Base-by-base conservation (phyloP, 176 grass and related monocot species). In the Triticum urartu region DNA sequence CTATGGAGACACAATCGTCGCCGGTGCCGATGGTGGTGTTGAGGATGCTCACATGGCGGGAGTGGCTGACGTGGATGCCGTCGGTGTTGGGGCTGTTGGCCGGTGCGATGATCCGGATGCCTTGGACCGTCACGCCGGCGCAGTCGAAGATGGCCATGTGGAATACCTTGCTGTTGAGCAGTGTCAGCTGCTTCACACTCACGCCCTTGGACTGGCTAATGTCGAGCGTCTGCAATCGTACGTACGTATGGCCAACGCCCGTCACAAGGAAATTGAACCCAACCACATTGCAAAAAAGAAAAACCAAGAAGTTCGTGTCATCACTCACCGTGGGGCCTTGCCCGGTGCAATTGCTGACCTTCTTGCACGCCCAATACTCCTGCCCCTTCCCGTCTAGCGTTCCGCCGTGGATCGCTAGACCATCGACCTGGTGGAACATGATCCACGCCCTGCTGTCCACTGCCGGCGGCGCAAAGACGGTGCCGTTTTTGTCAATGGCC, bases 51-150 rank as follows among this genome's bases (percentile, higher is more conserved):
- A 95, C 81, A 74, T 15, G 15, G 28, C 68, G 86, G 32, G 91
- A 95, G 24, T 18, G 89, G 85, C 84, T 89, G 86, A 12, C 47
- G 68, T 88, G 86, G 82, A 95, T 87, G 77, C 93, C 91, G 39
- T 95, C 91, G 36, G 93, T 95, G 86, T 95, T 92, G 24, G 91
- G 91, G 83, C 93, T 95, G 75, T 91, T 75, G 0, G 63, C 88
- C 32, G 93, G 90, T 24, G 93, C 93, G 3, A 50, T 56, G 67
- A 95, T 92, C 66, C 11, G 60, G 2, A 77, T 72, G 47, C 79
- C 72, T 45, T 72, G 76, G 21, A 95, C 38, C 30, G 79, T 87
- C 39, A 95, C 91, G 68, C 47, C 35, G 4, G 11, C 24, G 79
- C 43, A 91, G 72, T 52, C 88, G 75, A 22, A 95, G 80, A 95